Base-by-base conservation (phyloP, 139 green algal genomes). In the Chlamydomonas sphaeroides region DNA sequence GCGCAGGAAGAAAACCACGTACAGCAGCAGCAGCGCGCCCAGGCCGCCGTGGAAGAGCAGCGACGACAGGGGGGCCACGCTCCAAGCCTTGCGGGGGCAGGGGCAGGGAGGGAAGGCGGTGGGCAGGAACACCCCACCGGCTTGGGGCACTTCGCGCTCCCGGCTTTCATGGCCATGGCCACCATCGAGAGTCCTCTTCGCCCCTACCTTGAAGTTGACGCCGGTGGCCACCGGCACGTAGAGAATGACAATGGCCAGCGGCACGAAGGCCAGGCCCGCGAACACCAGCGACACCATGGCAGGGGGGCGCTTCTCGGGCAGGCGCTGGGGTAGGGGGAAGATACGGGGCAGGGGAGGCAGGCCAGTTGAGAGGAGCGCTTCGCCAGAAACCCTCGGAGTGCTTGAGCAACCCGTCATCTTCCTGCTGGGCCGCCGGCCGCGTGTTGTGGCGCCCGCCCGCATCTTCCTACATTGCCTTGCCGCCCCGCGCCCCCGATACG, bases 41-140 rank as follows among this genome's bases (percentile, higher is more conserved):
- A 92, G 83, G 68, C 80, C 68, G 39, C 74, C 77, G 72, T 92
- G 89, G 84, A 92, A 92, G 20, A 89, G 61, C 68, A 91, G 61
- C 33, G 73, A 56, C 51, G 65, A 84, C 28, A 92, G 68, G 18
- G 68, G 48, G 23, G 75, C 75, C 8, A 26, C 62, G 26, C n/a
- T 28, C 69, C 56, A 66, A 49, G 33, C 67, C 87, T 79, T 56
- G 33, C 11, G 75, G 11, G 57, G 26, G n/a, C 1, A 11, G 59
- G 59, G 59, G 53, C 15, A 62, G 53, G 53, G 53, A 30, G 53
- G 21, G 15, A 5, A 62, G 53, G 53, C 21, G 53, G 53, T 62
- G 26, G 53, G 23, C n/a, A n/a, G n/a, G n/a, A n/a, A n/a, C n/a
- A n/a, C n/a, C 17, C 48, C n/a, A n/a, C n/a, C n/a, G n/a, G n/a